Base-by-base conservation (phyloP, 257 asterid species). In the Nicotiana sylvestris region DNA sequence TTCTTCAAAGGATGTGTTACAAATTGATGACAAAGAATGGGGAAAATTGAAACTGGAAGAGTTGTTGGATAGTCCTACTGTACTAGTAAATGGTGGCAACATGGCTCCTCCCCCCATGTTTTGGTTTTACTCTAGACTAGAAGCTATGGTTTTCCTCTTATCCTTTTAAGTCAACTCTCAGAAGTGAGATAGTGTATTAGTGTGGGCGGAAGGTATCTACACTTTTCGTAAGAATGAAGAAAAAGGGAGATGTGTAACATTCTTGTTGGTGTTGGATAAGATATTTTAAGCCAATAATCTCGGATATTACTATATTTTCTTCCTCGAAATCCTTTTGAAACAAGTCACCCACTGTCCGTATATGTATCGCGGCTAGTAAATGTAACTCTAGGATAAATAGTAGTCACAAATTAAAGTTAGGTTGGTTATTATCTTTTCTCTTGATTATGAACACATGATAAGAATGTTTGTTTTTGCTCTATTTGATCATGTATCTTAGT, bases 51-150 rank as follows among this genome's bases (percentile, higher is more conserved):
- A 57, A 57, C 67, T 67, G 57, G 86, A 65, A 62, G 80, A 29
- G 64, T 21, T 65, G 51, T 81, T 79, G 67, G 27, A 70, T 56
- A 76, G 82, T 10, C 61, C 60, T 12, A 53, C 32, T 37, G 76
- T 66, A 29, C 27, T 51, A 0, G 79, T 9, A 35, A n/a, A 72
- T 11, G 65, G 53, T 1, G 86, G 80, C 39, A 77, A 66, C 85
- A 78, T 84, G 81, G 82, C 56, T 60, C 90, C 92, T 51, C 93
- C 92, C 3, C 92, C 91, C 95, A 91, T 91, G 61, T 61, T 76
- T 8, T 76, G 51, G 51, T 74, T 32, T 16, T 6, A 16, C 27
- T 16, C 3, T 67, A 13, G 0, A 4, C 21, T 21, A 21, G 21
- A 30, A 15, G 46, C 72, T 66, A 18, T 30, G 72, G 72, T 30